These are phyloP conservation scores for Termitomyces sp. DNA, from an alignment of 768 basidiomycete species.

Conservation along the genomic window DNA sequence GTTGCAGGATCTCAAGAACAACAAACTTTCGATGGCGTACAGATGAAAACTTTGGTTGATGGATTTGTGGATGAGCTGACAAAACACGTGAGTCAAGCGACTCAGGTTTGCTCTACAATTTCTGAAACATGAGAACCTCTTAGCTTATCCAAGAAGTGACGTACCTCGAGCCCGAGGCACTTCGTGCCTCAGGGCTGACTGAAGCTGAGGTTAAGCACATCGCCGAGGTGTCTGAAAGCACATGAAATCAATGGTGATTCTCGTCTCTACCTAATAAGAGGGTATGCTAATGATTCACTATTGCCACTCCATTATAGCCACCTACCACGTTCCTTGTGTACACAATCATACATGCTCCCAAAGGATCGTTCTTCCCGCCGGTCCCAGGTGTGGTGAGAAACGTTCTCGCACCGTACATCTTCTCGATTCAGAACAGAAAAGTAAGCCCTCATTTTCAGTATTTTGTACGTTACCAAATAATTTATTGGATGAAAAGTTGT, in stretches of 20 bases:
- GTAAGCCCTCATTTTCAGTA: slow-evolving; percentile 1
- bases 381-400: slow-evolving; percentile 14
- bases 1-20: slow-evolving; percentile 7
- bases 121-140: not conserved
- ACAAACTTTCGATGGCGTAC: slow-evolving; percentile 6
- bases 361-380: slow-evolving; percentile 15
- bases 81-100: slow-evolving; percentile 7
- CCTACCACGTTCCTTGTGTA: slow-evolving; percentile 16
- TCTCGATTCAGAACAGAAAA: slow-evolving; percentile 13
- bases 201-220: slow-evolving; percentile 16
- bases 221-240: slow-evolving; percentile 14
- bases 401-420: slow-evolving; percentile 15
- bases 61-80: slow-evolving; percentile 11
- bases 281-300: not conserved
- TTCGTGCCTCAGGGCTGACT: slow-evolving; percentile 17
- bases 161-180: slow-evolving; percentile 14
- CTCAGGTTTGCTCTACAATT: not conserved
- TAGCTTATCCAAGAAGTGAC: slow-evolving; percentile 16
- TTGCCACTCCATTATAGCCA: not conserved
- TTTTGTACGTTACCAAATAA: not conserved
- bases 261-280: not conserved
- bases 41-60: slow-evolving; percentile 9
- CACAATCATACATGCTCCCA: slow-evolving; percentile 13
- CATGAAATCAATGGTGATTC: slow-evolving; percentile 19
- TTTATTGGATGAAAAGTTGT: not conserved